Conservation (phyloP, 2,329 filamentous ascomycete genomes). For the Fusarium annulatum region DNA sequence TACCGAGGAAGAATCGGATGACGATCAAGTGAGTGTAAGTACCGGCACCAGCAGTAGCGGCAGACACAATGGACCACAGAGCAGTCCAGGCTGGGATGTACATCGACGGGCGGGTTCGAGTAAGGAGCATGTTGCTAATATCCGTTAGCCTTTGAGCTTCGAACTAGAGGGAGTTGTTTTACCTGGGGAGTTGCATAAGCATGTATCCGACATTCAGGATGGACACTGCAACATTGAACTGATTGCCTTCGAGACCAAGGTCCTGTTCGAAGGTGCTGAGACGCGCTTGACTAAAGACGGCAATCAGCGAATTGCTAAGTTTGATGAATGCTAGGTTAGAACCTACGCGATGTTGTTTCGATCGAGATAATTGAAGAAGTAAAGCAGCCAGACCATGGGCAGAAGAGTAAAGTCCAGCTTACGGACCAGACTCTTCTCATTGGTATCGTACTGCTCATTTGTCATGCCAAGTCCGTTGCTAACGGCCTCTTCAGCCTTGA, state of each 20-base stretch:
- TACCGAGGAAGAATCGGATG: slow-evolving; percentile 37
- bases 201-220: slow-evolving; percentile 43
- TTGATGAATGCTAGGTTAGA: fast-evolving
- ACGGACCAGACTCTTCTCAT: slow-evolving; percentile 36
- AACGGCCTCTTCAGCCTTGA: neutral
- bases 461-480: neutral
- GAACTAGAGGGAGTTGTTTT: fast-evolving
- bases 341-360: slow-evolving; percentile 40
- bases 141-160: neutral
- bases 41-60: slow-evolving; percentile 28
- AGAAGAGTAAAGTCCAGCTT: slow-evolving; percentile 43
- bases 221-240: slow-evolving; percentile 43
- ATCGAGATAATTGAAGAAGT: slow-evolving; percentile 42
- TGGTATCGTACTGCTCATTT: neutral
- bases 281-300: slow-evolving; percentile 33
- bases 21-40: slow-evolving; percentile 19
- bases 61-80: slow-evolving; percentile 40
- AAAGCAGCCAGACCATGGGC: slow-evolving; percentile 40
- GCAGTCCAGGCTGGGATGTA: slow-evolving; percentile 33
- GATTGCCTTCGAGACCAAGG: slow-evolving; percentile 36
- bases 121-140: slow-evolving; percentile 24
- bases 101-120: slow-evolving; percentile 27
- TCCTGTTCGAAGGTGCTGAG: slow-evolving; percentile 41
- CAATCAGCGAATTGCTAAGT: neutral
- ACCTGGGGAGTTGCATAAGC: slow-evolving; percentile 17